Percentiles rank a stretch among this genome's conserved stretches.
phyloP scores from a whole-genome alignment of 108 stramenopile species.

The Aurantiochytrium sp. region DNA sequence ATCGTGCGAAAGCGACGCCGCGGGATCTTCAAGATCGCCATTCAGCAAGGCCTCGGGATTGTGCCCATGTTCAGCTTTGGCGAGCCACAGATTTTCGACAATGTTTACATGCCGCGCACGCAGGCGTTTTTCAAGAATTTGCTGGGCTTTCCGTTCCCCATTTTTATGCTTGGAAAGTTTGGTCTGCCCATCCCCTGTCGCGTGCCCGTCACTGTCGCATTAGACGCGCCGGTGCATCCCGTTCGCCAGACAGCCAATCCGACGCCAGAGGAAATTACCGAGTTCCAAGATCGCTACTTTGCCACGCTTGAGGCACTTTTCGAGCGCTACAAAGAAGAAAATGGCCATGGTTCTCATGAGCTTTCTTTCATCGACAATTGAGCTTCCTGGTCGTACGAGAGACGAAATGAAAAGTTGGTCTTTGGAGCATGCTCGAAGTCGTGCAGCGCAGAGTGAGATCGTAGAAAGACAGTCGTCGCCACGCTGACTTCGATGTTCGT shows the following conservation, averaged over 20 bases:
- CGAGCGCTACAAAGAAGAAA: not conserved
- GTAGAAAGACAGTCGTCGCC: too few relatives aligned
- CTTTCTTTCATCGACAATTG: not conserved
- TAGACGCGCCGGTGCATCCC: not conserved
- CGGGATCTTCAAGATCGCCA: slow-evolving; percentile 9
- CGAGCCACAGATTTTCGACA: not conserved
- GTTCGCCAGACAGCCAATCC: not conserved
- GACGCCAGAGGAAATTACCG: not conserved
- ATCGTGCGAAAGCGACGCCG: not conserved
- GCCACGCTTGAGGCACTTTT: not conserved
- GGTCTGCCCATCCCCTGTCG: not conserved
- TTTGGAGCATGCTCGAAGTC: too few relatives aligned
- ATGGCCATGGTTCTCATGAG: not conserved
- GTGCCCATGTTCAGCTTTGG: slow-evolving; percentile 9
- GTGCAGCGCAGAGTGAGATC: too few relatives aligned
- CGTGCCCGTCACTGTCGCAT: not conserved
- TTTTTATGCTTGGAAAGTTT: not conserved
- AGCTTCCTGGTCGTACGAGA: too few relatives aligned
- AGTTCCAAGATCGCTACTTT: not conserved
- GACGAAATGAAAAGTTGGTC: too few relatives aligned
- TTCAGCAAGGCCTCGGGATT: slow-evolving; percentile 3
- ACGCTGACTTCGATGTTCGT: too few relatives aligned
- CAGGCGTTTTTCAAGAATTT: not conserved
- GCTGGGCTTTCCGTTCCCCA: not conserved
- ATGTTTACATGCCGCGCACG: not conserved